Conservation (phyloP, 2,329 filamentous ascomycete genomes). For the Daldinia eschscholtzii region DNA sequence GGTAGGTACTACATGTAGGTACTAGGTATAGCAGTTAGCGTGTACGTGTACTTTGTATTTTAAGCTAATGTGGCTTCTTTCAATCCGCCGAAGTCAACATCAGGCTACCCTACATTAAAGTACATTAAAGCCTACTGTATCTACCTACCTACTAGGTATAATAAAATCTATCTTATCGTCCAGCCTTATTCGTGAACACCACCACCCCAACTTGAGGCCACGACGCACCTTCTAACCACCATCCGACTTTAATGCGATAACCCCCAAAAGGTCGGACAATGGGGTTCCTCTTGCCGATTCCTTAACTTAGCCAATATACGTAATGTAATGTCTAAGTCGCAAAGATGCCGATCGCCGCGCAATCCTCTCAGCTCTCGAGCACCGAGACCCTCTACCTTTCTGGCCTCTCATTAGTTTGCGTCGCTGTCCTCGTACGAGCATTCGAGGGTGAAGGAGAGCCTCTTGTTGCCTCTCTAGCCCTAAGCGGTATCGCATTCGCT, state of each 20-base stretch:
- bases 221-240: conserved; percentile 33
- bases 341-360: conserved; percentile 48
- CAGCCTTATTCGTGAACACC: conserved; percentile 35
- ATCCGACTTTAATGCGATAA: conserved; percentile 35
- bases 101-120: neutral
- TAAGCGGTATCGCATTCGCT: conserved; percentile 86
- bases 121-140: neutral
- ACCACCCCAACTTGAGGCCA: conserved; percentile 31
- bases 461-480: conserved; percentile 86
- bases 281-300: conserved; percentile 25
- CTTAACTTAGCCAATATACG: conserved; percentile 12
- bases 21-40: no score
- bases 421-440: conserved; percentile 82
- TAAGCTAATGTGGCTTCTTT: conserved; percentile 28
- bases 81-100: conserved; percentile 16
- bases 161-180: conserved; percentile 17
- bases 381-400: conserved; percentile 68
- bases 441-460: conserved; percentile 86
- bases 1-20: no score
- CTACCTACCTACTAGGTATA: no score
- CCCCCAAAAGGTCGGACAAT: conserved; percentile 17
- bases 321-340: conserved; percentile 20
- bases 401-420: conserved; percentile 74
- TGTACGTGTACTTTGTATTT: conserved; percentile 15
- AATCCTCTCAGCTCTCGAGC: conserved; percentile 60